Evolutionary conservation across 164 flowering plant species (phyloP), one percentile per base, ranked within the genome.

Genomic region (Piper betle): DNA sequence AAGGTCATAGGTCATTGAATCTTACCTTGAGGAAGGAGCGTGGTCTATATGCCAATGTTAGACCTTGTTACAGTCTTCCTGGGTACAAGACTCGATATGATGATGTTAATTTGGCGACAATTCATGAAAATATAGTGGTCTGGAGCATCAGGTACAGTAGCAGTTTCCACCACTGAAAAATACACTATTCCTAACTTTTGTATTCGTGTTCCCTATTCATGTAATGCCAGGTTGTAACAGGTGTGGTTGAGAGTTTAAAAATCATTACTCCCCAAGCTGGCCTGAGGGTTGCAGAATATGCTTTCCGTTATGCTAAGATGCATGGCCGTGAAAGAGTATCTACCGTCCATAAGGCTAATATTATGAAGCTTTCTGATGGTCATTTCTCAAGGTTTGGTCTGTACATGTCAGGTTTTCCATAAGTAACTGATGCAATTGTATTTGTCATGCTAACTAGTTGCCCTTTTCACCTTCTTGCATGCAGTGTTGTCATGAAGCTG

Each of bases 121-220:
- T 93, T 59, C 87, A 97, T 67, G 99, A 93, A 65, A 93, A 93
- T 73, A 93, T 97, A 86, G 95, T 80, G 99, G 99, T 39, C 87
- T 93, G 55, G 99, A 93, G 67, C 97, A 93, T 73, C 96, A 93
- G 73, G 98, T 87, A 72, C 50, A 46, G 57, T 60, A 20, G 11
- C 43, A 33, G 61, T 19, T n/a, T 57, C 17, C 8, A 41, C 3
- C 12, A 3, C 55, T 38, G 38, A 15, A 38, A 4, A 25, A 9
- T 0, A 0, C 8, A 55, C 12, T 19, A 1, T 19, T 55, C 39
- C 58, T 19, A 3, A 39, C 0, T 10, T 55, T 8, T 55, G 25
- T 25, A 25, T 25, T 25, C 4, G 9, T 33, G 4, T 55, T n/a
- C 13, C 12, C 56, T 43, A 64, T 70, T 50, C 41, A 46, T 46